phyloP scores from a whole-genome alignment of 257 asterid species.

The Jacaranda copaia region DNA sequence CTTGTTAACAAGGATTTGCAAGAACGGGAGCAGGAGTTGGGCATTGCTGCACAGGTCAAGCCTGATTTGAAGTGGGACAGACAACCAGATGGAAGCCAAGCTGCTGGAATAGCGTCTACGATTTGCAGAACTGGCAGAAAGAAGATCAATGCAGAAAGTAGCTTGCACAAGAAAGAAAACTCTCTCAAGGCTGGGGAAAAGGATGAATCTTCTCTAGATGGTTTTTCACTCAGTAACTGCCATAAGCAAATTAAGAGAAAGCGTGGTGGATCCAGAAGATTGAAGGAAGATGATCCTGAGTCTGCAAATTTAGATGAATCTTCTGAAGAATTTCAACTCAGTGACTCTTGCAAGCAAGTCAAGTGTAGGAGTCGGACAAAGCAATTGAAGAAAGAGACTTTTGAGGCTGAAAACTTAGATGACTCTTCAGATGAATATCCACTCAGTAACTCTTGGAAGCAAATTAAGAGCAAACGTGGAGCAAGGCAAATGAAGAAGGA shows the following conservation, averaged over 20 bases:
- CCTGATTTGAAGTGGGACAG: constrained; percentile 55
- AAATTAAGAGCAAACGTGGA: constrained; percentile 54
- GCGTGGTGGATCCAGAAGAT: constrained; percentile 36
- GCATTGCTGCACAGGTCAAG: constrained; percentile 38
- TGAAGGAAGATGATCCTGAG: constrained; percentile 44
- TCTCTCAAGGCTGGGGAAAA: constrained; percentile 41
- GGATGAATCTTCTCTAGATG: constrained; percentile 34
- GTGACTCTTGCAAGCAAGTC: constrained; percentile 37
- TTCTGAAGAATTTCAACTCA: constrained; percentile 35
- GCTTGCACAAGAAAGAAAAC: constrained; percentile 45
- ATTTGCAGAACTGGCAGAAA: constrained; percentile 49
- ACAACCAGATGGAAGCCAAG: constrained; percentile 40
- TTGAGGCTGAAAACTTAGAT: constrained; percentile 36
- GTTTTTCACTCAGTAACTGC: constrained; percentile 20
- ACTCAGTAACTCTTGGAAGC: constrained; percentile 50
- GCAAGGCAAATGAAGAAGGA: constrained; percentile 48
- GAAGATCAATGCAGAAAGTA: constrained; percentile 48
- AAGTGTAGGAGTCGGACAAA: constrained; percentile 35
- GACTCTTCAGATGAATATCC: constrained; percentile 59
- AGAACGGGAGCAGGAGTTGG: constrained; percentile 47
- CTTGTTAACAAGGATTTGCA: constrained; percentile 59
- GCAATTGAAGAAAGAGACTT: constrained; percentile 42
- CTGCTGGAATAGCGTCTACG: constrained; percentile 44
- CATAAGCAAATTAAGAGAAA: constrained; percentile 41
- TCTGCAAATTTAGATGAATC: constrained; percentile 38